Conservation (phyloP, 768 basidiomycete genomes). For the Trichaptum fuscoviolaceum region DNA sequence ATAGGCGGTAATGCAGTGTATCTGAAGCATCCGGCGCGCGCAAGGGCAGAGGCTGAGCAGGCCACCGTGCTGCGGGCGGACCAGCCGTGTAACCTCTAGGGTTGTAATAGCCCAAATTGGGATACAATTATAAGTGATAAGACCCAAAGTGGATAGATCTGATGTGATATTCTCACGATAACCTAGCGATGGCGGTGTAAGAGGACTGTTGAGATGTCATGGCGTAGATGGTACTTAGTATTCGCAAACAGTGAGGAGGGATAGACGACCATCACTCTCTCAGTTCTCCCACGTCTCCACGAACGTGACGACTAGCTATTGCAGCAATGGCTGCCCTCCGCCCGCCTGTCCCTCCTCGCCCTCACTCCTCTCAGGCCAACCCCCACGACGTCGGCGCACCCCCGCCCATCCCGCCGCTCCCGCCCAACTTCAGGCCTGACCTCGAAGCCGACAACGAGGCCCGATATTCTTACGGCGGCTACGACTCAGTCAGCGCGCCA, state of each 20-base stretch:
- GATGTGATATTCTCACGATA: not conserved
- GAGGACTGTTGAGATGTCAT: no score
- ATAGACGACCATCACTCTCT: not conserved
- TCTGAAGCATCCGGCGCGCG: not conserved
- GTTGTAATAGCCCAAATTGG: not conserved
- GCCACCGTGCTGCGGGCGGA: no score
- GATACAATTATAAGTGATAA: no score
- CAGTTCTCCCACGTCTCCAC: not conserved
- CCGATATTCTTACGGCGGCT: not conserved
- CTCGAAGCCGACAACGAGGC: constrained; percentile 14
- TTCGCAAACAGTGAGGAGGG: not conserved
- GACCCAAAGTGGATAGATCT: not conserved
- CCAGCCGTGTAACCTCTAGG: not conserved
- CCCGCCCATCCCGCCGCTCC: constrained; percentile 48
- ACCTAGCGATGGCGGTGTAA: no score
- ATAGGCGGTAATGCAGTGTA: not conserved
- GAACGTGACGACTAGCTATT: not conserved
- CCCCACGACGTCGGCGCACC: not conserved
- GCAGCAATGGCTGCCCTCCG: not conserved
- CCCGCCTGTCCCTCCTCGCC: not conserved
- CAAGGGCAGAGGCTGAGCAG: not conserved
- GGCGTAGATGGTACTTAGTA: not conserved
- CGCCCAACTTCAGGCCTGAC: constrained; percentile 31
- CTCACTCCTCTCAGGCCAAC: not conserved
- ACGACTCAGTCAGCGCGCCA: not conserved